A percentile compares a stretch with the other conserved stretches of the same genome.
Conservation (phyloP, 768 basidiomycete genomes). For the Boletus rubescentipes region DNA sequence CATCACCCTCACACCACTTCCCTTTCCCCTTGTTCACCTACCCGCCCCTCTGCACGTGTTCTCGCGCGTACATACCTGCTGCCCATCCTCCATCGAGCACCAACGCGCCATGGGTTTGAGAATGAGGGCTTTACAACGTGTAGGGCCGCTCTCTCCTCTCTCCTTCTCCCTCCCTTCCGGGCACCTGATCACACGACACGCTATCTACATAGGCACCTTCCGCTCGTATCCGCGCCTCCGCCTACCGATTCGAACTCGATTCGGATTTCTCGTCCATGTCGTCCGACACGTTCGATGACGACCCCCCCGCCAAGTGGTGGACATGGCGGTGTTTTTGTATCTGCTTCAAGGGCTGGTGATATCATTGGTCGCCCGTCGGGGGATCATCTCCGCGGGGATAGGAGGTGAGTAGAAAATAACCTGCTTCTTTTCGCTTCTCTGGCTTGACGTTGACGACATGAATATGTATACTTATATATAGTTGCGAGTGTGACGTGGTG, state of each 20-base stretch:
- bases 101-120: constrained; percentile 9
- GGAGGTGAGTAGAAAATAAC: neutral
- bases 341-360: constrained; percentile 29
- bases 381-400: constrained; percentile 15
- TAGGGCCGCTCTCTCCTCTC: neutral
- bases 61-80: neutral
- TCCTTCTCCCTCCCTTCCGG: neutral
- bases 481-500: neutral
- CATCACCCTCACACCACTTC: neutral
- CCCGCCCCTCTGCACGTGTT: neutral
- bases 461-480: too few relatives aligned
- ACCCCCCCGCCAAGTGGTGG: constrained; percentile 23
- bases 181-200: neutral
- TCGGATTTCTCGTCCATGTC: constrained; percentile 26
- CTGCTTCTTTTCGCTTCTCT: neutral
- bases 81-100: neutral
- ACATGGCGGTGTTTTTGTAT: constrained; percentile 11
- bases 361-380: constrained; percentile 1
- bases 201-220: constrained; percentile 4
- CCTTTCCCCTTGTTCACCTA: neutral
- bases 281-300: constrained; percentile 26
- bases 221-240: constrained; percentile 4
- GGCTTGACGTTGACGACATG: too few relatives aligned
- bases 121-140: constrained; percentile 8
- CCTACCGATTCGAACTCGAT: constrained; percentile 24